Evolutionary conservation across 164 flowering plant genomes (phyloP), one percentile per base, ranked within the genome.

Genomic region (Amborella trichopoda): DNA sequence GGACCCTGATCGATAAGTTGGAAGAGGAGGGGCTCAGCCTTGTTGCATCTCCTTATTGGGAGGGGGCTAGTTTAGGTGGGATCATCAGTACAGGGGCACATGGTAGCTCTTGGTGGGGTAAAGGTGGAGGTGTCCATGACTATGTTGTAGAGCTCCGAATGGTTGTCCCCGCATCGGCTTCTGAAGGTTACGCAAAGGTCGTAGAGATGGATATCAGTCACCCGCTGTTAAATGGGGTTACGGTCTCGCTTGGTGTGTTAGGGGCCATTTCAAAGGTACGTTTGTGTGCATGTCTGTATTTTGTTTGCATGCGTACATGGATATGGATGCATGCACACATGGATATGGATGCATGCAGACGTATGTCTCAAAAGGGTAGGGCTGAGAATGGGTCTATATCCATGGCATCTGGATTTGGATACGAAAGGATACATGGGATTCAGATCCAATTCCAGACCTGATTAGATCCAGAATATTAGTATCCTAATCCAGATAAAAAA

Each of bases 51-150:
- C 89, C 97, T 2, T 89, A 89, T 41, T 84, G 95, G 97, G 90
- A 82, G 46, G 97, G 97, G 1, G 83, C 73, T 26, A 89, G 85
- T 20, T 55, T 85, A n/a, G 94, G 77, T 2, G 97, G 96, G n/a
- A 18, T 81, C 5, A 70, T 87, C 2, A 73, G 84, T 44, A 83
- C 85, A 0, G 96, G 96, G 0, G 69, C 94, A 0, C 90, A 80
- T 51, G 96, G 96, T 36, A 87, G 96, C 52, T 80, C 93, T 9
- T 83, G 87, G 96, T 78, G 87, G 84, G 93, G 89, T 1, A 71
- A 64, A 23, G 96, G 96, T 2, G 87, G 93, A 0, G 72, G 87
- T 2, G 81, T 77, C 18, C 93, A 86, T 58, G 93, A 80, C 59
- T 87, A 83, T 63, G 79, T 86, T 12, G 50, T 80, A 22, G 87